Evolutionary conservation across 2,329 filamentous ascomycete genomes (phyloP).

Genomic region (Dothiorella sarmentorum): DNA sequence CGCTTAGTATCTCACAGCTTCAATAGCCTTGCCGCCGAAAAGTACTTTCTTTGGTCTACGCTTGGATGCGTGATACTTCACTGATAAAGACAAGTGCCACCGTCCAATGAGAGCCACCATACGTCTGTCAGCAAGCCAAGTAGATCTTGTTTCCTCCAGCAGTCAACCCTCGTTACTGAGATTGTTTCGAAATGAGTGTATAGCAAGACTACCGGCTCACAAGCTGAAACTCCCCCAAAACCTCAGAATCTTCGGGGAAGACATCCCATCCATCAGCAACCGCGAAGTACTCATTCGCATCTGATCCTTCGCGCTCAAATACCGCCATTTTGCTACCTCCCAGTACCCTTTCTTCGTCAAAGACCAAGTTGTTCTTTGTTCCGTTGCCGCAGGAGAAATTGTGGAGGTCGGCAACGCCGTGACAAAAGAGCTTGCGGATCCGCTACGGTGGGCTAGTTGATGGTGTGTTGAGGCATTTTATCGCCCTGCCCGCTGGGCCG

Average conservation of each 20-base stretch:
- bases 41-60: too few relatives aligned
- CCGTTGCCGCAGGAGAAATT: slow-evolving; percentile 26
- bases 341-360: neutral
- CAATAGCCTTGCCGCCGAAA: too few relatives aligned
- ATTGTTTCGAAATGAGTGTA: too few relatives aligned
- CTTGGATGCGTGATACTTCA: too few relatives aligned
- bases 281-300: slow-evolving; percentile 22
- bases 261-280: slow-evolving; percentile 4
- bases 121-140: too few relatives aligned
- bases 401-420: slow-evolving; percentile 7
- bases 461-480: slow-evolving; percentile 44
- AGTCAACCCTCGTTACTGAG: too few relatives aligned
- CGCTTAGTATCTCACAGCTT: too few relatives aligned
- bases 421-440: neutral
- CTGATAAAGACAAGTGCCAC: too few relatives aligned
- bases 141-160: too few relatives aligned
- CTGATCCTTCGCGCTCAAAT: slow-evolving; percentile 12
- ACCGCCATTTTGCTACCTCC: slow-evolving; percentile 2
- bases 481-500: slow-evolving; percentile 39
- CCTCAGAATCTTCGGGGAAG: neutral
- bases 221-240: neutral
- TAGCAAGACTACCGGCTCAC: neutral
- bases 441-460: slow-evolving; percentile 30
- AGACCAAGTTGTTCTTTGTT: slow-evolving; percentile 21
- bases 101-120: too few relatives aligned